Percentiles rank a stretch among this genome's conserved stretches.
phyloP scores from a whole-genome alignment of 1,284 basidiomycete genomes.

The Neonothopanus nambi region DNA sequence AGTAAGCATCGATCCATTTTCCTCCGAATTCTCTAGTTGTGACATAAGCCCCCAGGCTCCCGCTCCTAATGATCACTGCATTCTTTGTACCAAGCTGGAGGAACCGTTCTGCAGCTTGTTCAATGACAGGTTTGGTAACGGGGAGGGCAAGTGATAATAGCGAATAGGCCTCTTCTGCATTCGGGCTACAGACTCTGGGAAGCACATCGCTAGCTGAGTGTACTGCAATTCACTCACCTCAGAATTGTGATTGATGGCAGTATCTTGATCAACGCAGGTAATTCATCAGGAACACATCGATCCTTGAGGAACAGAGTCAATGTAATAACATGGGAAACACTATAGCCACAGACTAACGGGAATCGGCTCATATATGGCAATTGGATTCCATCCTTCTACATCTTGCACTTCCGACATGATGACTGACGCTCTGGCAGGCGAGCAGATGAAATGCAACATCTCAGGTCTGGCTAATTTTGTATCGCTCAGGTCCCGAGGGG shows the following conservation, averaged over 20 bases:
- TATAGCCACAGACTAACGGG: constrained; percentile 52
- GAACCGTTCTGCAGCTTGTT: constrained; percentile 61
- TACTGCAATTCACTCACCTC: constrained; percentile 46
- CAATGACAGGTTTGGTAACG: constrained; percentile 51
- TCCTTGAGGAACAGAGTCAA: constrained; percentile 46
- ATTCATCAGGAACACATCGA: constrained; percentile 76
- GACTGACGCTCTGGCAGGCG: constrained; percentile 66
- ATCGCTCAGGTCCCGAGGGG: constrained; percentile 63
- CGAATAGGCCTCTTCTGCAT: constrained; percentile 72
- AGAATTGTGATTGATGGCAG: constrained; percentile 64
- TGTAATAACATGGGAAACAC: constrained; percentile 4
- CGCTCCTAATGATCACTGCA: constrained; percentile 76
- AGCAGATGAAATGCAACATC: constrained; percentile 86
- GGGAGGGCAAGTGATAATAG: constrained; percentile 57
- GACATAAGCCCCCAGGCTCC: constrained; percentile 75
- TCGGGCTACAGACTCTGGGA: constrained; percentile 53
- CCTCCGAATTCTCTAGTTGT: constrained; percentile 43
- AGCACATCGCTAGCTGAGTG: neutral
- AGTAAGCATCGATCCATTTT: constrained; percentile 80
- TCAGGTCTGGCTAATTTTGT: constrained; percentile 56
- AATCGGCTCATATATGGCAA: constrained; percentile 83
- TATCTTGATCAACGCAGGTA: constrained; percentile 66
- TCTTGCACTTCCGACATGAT: constrained; percentile 67
- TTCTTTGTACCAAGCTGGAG: constrained; percentile 58
- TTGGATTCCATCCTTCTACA: constrained; percentile 60